Evolutionary conservation across 2,329 filamentous ascomycete species (phyloP).

Genomic region (Cladosporium sp.): DNA sequence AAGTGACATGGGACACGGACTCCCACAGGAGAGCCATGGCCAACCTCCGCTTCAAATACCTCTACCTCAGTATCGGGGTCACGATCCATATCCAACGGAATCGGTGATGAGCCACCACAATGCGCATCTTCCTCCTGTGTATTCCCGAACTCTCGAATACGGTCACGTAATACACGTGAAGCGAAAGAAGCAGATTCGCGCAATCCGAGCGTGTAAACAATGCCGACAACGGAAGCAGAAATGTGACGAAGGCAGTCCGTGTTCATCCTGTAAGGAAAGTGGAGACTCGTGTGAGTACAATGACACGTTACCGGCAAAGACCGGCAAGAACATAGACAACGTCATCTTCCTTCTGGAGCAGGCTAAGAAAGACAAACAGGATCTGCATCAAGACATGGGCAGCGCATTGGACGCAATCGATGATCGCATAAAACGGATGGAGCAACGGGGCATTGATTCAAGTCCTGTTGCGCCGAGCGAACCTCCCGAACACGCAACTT

Average conservation of each 20-base stretch:
- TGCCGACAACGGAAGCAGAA: slow-evolving; percentile 87
- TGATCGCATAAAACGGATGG: slow-evolving; percentile 28
- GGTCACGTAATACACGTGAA: too few species aligned
- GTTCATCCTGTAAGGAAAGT: slow-evolving; percentile 84
- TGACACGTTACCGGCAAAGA: slow-evolving; percentile 85
- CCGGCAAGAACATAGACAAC: slow-evolving; percentile 50
- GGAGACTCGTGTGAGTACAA: slow-evolving; percentile 81
- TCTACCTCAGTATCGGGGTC: too few species aligned
- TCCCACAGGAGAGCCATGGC: too few species aligned
- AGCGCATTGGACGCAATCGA: slow-evolving; percentile 23
- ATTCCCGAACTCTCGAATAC: too few species aligned
- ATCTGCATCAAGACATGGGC: not conserved
- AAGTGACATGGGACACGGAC: too few species aligned
- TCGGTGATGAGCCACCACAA: slow-evolving; percentile 18
- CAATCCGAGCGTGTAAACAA: slow-evolving; percentile 77
- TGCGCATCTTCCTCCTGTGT: too few species aligned
- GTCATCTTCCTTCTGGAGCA: slow-evolving; percentile 32
- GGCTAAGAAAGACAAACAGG: not conserved
- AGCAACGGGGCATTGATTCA: slow-evolving; percentile 20
- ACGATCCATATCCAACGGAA: too few species aligned
- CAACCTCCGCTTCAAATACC: too few species aligned
- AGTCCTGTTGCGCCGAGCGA: slow-evolving; percentile 9
- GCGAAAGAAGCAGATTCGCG: slow-evolving; percentile 38
- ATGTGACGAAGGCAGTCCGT: slow-evolving; percentile 83
- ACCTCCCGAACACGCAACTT: slow-evolving; percentile 34